Percentiles rank a stretch among this genome's conserved stretches.
phyloP scores from a whole-genome alignment of 1,284 basidiomycete genomes.

The Boletus albobrunnescens region DNA sequence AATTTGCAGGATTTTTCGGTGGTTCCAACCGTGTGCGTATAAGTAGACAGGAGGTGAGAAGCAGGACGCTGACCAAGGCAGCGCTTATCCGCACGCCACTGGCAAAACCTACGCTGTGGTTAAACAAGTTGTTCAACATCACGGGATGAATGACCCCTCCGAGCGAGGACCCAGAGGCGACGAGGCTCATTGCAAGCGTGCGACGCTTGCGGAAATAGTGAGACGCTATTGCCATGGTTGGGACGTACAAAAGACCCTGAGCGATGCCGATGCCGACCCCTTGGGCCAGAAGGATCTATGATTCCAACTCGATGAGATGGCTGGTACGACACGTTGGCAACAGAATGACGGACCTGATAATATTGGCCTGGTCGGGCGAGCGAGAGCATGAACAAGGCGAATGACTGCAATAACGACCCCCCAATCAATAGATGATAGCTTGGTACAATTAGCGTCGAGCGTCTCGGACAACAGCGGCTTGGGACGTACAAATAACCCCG shows the following conservation, averaged over 20 bases:
- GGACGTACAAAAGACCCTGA: conserved; percentile 31
- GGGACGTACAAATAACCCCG: conserved; percentile 32
- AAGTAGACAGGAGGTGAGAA: conserved; percentile 28
- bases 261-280: conserved; percentile 33
- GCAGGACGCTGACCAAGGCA: conserved; percentile 24
- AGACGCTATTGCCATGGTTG: conserved; percentile 30
- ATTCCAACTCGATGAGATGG: neutral
- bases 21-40: conserved; percentile 32
- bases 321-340: neutral
- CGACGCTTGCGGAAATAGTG: conserved; percentile 35
- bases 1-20: conserved; percentile 13
- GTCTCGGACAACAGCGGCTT: neutral
- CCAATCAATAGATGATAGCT: conserved; percentile 31
- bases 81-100: conserved; percentile 34
- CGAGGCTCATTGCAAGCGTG: conserved; percentile 35
- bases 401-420: conserved; percentile 26
- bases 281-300: conserved; percentile 35
- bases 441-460: conserved; percentile 4
- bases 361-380: conserved; percentile 23
- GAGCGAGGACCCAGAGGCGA: conserved; percentile 33
- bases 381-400: conserved; percentile 32
- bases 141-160: conserved; percentile 35
- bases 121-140: conserved; percentile 41
- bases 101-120: conserved; percentile 25
- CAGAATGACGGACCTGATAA: conserved; percentile 20